A percentile compares a stretch with the other conserved stretches of the same genome.
Conservation (phyloP, 257 asterid species). For the Nicotiana tabacum region DNA sequence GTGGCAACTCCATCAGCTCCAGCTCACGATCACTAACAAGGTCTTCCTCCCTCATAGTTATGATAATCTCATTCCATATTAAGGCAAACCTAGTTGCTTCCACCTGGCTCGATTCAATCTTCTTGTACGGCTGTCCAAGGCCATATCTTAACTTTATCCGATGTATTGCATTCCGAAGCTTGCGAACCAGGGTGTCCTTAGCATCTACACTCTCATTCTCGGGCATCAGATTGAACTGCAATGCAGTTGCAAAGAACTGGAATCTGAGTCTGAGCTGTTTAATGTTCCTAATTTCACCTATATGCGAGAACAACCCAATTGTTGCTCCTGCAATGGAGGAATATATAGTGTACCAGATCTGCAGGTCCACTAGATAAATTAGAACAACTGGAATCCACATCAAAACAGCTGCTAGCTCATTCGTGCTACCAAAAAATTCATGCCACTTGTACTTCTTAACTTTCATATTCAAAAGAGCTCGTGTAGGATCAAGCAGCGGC, state of each 20-base stretch:
- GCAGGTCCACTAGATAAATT: constrained; percentile 83
- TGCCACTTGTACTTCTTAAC: constrained; percentile 58
- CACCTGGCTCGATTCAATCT: constrained; percentile 88
- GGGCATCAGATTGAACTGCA: constrained; percentile 85
- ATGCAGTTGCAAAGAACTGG: constrained; percentile 90
- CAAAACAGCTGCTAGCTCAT: constrained; percentile 60
- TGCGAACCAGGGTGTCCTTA: constrained; percentile 50
- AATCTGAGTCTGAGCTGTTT: constrained; percentile 80
- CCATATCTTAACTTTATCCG: constrained; percentile 86
- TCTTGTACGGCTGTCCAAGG: constrained; percentile 78
- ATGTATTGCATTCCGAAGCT: constrained; percentile 62
- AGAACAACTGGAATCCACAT: constrained; percentile 81
- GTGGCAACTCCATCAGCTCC: constrained; percentile 85
- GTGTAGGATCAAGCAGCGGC: constrained; percentile 81
- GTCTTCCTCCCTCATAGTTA: constrained; percentile 85
- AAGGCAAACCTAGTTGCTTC: constrained; percentile 89
- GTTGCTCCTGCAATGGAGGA: constrained; percentile 65
- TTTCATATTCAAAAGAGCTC: constrained; percentile 40
- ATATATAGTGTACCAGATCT: constrained; percentile 70
- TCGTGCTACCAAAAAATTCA: constrained; percentile 77
- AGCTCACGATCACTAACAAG: constrained; percentile 66
- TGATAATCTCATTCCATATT: constrained; percentile 84
- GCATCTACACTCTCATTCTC: constrained; percentile 41
- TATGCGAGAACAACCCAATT: constrained; percentile 67
- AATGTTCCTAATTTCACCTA: constrained; percentile 86